Conservation (phyloP, 2,329 filamentous ascomycete species). For the Fusarium globosum region DNA sequence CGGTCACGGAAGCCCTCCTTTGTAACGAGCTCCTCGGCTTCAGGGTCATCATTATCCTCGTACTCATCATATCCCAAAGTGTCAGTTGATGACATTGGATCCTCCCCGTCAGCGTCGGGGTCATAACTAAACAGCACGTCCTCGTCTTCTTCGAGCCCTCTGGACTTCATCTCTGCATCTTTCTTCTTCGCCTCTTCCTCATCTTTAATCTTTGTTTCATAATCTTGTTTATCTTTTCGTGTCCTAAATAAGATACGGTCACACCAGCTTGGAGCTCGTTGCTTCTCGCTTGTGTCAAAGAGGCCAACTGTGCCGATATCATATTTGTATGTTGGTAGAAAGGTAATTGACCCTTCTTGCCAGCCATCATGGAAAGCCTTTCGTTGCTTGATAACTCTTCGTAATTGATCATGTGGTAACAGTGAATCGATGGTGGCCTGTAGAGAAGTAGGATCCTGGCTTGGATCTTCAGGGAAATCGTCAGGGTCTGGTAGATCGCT, state of each 20-base stretch:
- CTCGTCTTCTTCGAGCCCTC: constrained; percentile 84
- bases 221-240: constrained; percentile 73
- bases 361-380: constrained; percentile 92
- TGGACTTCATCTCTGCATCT: constrained; percentile 86
- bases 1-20: constrained; percentile 68
- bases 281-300: constrained; percentile 97
- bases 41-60: constrained; percentile 59
- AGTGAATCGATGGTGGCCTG: constrained; percentile 90
- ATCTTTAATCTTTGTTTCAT: constrained; percentile 72
- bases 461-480: constrained; percentile 73
- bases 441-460: constrained; percentile 84
- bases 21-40: constrained; percentile 62
- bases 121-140: constrained; percentile 91
- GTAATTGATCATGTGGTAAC: constrained; percentile 89
- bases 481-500: constrained; percentile 69
- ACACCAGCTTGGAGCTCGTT: constrained; percentile 93
- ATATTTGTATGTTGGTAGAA: constrained; percentile 97
- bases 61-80: constrained; percentile 71
- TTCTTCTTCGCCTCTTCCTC: constrained; percentile 74
- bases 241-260: constrained; percentile 92
- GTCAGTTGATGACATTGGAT: constrained; percentile 46
- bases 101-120: constrained; percentile 77
- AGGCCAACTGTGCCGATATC: constrained; percentile 92
- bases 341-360: constrained; percentile 87
- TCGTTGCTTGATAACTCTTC: constrained; percentile 75